Percentiles rank a stretch among this genome's conserved stretches.
Conservation (phyloP, 495 filamentous ascomycete species). For the Podospora comata region DNA sequence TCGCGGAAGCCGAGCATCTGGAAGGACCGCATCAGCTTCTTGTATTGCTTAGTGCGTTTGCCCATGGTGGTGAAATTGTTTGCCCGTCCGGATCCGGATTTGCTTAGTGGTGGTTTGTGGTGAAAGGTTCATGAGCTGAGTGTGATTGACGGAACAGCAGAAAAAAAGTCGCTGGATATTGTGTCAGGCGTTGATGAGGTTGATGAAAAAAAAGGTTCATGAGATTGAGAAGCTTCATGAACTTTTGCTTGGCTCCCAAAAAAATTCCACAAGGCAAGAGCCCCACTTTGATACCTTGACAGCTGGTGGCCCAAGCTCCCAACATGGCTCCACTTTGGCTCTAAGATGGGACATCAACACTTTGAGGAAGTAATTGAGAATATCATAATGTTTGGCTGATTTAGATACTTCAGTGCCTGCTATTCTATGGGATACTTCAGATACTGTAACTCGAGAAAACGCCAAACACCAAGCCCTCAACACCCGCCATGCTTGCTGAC, state of each 20-base stretch:
- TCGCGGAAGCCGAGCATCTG: slow-evolving; percentile 65
- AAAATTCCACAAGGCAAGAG: slow-evolving; percentile 24
- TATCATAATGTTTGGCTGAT: neutral
- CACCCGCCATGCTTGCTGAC: neutral
- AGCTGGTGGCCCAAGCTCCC: slow-evolving; percentile 12
- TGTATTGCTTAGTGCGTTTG: slow-evolving; percentile 92
- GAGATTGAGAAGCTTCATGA: slow-evolving; percentile 1
- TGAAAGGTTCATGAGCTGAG: neutral
- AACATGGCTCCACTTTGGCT: neutral
- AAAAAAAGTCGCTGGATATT: neutral
- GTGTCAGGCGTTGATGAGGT: neutral
- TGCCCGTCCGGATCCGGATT: slow-evolving; percentile 6
- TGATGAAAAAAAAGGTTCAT: slow-evolving; percentile 6
- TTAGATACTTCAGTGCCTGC: neutral
- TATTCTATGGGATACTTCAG: neutral
- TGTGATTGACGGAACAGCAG: neutral
- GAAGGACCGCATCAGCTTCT: slow-evolving; percentile 90
- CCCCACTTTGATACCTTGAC: slow-evolving; percentile 14
- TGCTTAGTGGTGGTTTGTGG: neutral
- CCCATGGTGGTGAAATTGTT: slow-evolving; percentile 41
- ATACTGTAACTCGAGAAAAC: neutral
- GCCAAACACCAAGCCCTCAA: neutral
- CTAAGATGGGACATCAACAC: neutral
- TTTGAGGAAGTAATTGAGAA: neutral
- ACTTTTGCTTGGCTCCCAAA: slow-evolving; percentile 12